Evolutionary conservation across 495 filamentous ascomycete genomes (phyloP).

Genomic region (Neurospora sp.): DNA sequence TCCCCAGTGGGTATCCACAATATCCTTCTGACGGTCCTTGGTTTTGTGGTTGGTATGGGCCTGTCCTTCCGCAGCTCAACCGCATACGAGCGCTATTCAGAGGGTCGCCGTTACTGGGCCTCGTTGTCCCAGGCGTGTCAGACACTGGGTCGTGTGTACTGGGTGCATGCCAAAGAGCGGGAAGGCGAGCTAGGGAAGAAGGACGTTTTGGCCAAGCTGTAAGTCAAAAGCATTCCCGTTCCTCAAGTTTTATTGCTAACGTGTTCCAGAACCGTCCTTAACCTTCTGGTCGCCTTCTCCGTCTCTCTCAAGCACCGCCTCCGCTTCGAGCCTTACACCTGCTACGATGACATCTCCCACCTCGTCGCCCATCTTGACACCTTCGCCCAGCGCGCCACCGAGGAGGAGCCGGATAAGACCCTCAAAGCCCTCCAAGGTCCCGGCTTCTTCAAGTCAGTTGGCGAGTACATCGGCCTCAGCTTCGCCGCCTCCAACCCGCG

Average conservation of each 20-base stretch:
- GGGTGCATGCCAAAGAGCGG: constrained; percentile 63
- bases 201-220: constrained; percentile 64
- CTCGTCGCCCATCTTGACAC: constrained; percentile 54
- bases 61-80: constrained; percentile 77
- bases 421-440: constrained; percentile 18
- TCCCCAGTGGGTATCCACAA: constrained; percentile 47
- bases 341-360: constrained; percentile 55
- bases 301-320: constrained; percentile 74
- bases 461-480: constrained; percentile 61
- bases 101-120: constrained; percentile 71
- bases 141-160: constrained; percentile 66
- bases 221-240: constrained; percentile 7
- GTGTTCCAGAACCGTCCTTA: constrained; percentile 54
- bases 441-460: constrained; percentile 52
- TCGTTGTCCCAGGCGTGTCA: constrained; percentile 61
- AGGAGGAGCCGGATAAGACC: constrained; percentile 36
- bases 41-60: constrained; percentile 81
- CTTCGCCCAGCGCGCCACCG: constrained; percentile 59
- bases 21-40: constrained; percentile 71
- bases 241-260: neutral
- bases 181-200: constrained; percentile 51
- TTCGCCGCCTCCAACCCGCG: constrained; percentile 64
- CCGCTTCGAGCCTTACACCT: constrained; percentile 77
- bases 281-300: constrained; percentile 70
- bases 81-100: constrained; percentile 73